These are phyloP conservation scores for Colletotrichum viniferum DNA, from an alignment of 2,329 filamentous ascomycete species.

Conservation along the genomic window DNA sequence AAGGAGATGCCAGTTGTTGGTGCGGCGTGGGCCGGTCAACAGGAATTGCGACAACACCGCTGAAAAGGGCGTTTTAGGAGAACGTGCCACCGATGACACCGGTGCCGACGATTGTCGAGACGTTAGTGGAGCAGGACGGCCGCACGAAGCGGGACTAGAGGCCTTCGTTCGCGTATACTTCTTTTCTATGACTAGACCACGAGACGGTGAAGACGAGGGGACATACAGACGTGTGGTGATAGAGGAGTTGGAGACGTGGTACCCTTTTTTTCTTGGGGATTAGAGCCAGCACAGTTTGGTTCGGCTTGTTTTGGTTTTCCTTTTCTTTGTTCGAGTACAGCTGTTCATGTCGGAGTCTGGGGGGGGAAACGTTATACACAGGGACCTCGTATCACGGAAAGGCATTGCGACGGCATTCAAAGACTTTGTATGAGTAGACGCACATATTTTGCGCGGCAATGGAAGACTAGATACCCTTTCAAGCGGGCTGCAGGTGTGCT, in stretches of 20 bases:
- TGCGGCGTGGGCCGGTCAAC: constrained; percentile 46
- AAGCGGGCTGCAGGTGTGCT: neutral
- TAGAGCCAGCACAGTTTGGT: neutral
- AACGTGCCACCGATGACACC: neutral
- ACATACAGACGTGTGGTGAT: neutral
- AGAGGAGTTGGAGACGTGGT: neutral
- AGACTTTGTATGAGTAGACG: constrained; percentile 18
- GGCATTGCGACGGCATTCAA: constrained; percentile 11
- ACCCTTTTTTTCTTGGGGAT: neutral
- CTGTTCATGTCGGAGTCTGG: neutral
- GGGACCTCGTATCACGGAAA: neutral
- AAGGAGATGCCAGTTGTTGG: constrained; percentile 73
- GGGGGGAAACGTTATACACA: neutral
- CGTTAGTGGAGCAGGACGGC: neutral
- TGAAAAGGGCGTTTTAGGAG: constrained; percentile 37
- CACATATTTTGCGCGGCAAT: neutral
- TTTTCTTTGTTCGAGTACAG: neutral
- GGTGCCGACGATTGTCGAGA: neutral
- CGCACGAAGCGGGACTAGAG: neutral
- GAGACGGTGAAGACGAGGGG: neutral
- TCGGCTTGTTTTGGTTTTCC: neutral
- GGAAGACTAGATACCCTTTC: constrained; percentile 15
- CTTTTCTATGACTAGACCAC: neutral
- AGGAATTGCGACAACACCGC: constrained; percentile 29
- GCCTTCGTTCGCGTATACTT: neutral